Evolutionary conservation across 768 basidiomycete species (phyloP), one percentile per base, ranked within the genome.

Genomic region (Lyophyllum atratum): DNA sequence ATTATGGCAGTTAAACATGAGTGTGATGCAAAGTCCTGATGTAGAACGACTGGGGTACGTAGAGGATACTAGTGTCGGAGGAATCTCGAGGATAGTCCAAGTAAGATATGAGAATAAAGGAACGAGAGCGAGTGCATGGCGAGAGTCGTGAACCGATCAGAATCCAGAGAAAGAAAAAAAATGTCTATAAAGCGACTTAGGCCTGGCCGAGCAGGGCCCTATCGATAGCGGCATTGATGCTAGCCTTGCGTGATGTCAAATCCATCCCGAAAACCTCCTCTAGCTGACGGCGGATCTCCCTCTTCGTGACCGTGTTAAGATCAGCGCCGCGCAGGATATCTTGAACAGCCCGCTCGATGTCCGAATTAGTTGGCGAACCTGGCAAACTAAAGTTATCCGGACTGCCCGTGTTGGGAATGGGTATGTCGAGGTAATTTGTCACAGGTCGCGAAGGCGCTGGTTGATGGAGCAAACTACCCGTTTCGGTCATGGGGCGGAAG

Each of bases 241-340:
- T 77, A 25, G 77, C 75, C 72, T 94, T 92, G 55, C 87, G 82
- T 22, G 84, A 62, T 12, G 84, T 82, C 56, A 98, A 73, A 69
- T 91, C 90, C 76, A 87, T 84, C 31, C 88, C 89, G 68, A 89
- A 97, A 58, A 80, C 81, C 58, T 85, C 85, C 72, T 98, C 95
- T 33, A 99, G 77, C 66, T 86, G 84, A 54, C 86, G 80, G 37
- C 96, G 83, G 49, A 99, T 88, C 63, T 89, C 91, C 63, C 95
- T 86, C 77, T 98, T 98, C 50, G 96, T 98, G 56, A 97, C 81
- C 11, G 85, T 85, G 67, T 94, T 93, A 49, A 99, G 78, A 73
- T 98, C 93, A 1, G 93, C 93, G 14, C 77, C 73, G 17, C 81
- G 82, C 52, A 98, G 76, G 39, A 97, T 80, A 17, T 85, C 81